Conservation (phyloP, 75 land plant species). For the Cryptomeria japonica region DNA sequence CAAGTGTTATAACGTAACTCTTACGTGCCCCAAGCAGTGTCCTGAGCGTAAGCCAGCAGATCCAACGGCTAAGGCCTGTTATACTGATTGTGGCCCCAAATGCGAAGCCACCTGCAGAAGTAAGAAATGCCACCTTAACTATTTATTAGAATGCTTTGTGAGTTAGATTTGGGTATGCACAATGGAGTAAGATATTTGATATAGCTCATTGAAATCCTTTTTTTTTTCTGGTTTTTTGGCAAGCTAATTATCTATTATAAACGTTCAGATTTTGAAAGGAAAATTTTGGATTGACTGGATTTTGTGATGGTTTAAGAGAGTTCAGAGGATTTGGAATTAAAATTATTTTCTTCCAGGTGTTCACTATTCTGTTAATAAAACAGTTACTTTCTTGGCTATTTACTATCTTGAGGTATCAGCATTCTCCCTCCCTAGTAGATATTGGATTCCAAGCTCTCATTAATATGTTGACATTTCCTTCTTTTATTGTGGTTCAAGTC, state of each 20-base stretch:
- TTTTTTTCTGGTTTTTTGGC: not conserved
- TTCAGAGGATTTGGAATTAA: too few relatives aligned
- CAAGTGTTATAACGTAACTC: slow-evolving; percentile 14
- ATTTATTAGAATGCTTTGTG: not conserved
- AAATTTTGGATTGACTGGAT: too few relatives aligned
- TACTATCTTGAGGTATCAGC: too few relatives aligned
- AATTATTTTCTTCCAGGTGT: too few relatives aligned
- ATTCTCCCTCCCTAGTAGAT: too few relatives aligned
- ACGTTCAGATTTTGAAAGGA: not conserved
- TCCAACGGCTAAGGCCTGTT: slow-evolving; percentile 45
- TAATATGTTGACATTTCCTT: too few relatives aligned
- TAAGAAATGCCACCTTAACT: slow-evolving; percentile 10
- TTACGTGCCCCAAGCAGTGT: slow-evolving; percentile 44
- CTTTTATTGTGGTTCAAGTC: too few relatives aligned
- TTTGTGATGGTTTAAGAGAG: too few relatives aligned
- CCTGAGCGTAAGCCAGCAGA: slow-evolving; percentile 29
- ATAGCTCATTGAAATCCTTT: not conserved
- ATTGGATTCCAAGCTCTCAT: too few relatives aligned
- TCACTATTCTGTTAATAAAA: too few relatives aligned
- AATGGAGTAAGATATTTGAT: not conserved
- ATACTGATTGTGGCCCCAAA: slow-evolving; percentile 45
- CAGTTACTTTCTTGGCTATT: too few relatives aligned
- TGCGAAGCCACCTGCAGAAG: slow-evolving; percentile 58
- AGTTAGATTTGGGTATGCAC: too few relatives aligned
- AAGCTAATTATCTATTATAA: not conserved